Evolutionary conservation across 2,329 filamentous ascomycete genomes (phyloP).

Genomic region (Pseudogymnoascus sp.): DNA sequence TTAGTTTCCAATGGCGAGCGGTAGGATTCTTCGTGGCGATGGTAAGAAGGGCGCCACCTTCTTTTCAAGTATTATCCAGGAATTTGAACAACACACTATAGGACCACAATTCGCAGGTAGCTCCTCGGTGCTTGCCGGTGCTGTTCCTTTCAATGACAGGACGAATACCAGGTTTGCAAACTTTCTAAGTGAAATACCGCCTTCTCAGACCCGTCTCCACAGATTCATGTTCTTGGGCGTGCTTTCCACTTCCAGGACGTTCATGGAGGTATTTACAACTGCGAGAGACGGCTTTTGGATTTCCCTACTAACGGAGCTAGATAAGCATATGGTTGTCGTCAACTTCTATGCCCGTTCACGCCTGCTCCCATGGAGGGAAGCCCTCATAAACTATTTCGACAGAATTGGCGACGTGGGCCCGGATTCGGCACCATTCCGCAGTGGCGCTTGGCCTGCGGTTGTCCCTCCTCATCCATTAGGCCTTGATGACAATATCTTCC

Average conservation of each 20-base stretch:
- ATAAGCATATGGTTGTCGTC: background rate
- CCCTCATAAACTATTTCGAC: background rate
- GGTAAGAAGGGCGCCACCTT: background rate
- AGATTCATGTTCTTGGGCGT: background rate
- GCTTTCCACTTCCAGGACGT: background rate
- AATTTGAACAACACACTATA: background rate
- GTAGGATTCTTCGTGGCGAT: background rate
- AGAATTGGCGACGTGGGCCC: background rate
- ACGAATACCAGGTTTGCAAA: background rate
- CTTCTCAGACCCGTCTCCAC: background rate
- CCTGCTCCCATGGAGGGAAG: background rate
- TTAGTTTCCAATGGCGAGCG: background rate
- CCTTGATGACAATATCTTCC: background rate
- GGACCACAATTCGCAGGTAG: background rate
- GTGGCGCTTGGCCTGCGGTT: background rate
- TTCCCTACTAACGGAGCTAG: background rate
- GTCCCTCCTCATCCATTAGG: background rate
- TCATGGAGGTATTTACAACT: background rate
- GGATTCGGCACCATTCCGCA: constrained; percentile 1
- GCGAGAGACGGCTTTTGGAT: background rate
- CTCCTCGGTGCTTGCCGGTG: background rate
- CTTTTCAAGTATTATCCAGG: background rate
- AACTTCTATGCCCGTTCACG: background rate
- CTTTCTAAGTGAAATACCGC: background rate
- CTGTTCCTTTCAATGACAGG: background rate